These are phyloP conservation scores for Fusarium chlamydosporum DNA, from an alignment of 2,329 filamentous ascomycete genomes.

Conservation along the genomic window DNA sequence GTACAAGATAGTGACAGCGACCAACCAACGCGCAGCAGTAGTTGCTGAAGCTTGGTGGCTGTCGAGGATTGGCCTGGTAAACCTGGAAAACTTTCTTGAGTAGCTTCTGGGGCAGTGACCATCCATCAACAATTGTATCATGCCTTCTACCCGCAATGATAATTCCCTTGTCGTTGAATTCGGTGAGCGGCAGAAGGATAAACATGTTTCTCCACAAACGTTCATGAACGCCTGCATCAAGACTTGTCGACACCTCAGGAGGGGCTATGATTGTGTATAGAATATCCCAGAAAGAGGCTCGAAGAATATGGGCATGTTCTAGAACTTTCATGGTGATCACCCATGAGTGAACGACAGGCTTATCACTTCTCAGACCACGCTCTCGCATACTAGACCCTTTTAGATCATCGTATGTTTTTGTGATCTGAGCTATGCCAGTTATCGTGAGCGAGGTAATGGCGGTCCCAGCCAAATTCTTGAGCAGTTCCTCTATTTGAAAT, in stretches of 20 bases:
- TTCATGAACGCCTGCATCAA: constrained; percentile 67
- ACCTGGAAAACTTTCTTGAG: constrained; percentile 70
- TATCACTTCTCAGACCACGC: constrained; percentile 65
- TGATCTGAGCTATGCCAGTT: constrained; percentile 61
- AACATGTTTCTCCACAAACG: constrained; percentile 71
- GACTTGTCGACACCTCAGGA: constrained; percentile 53
- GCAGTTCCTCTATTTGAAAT: constrained; percentile 64
- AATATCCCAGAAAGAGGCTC: constrained; percentile 73
- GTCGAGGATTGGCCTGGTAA: constrained; percentile 68
- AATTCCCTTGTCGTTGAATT: constrained; percentile 70
- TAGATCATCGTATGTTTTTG: constrained; percentile 63
- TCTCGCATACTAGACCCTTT: constrained; percentile 63
- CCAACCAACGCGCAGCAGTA: constrained; percentile 72
- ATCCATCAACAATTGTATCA: constrained; percentile 64
- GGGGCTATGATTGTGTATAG: constrained; percentile 61
- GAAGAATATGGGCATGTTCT: constrained; percentile 64
- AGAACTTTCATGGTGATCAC: constrained; percentile 69
- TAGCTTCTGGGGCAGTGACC: constrained; percentile 70
- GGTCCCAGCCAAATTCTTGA: constrained; percentile 60
- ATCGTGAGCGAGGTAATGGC: constrained; percentile 59
- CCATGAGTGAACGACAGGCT: constrained; percentile 68
- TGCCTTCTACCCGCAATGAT: constrained; percentile 56
- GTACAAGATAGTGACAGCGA: constrained; percentile 73
- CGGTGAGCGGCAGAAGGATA: constrained; percentile 70
- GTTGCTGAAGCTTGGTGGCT: constrained; percentile 74